Evolutionary conservation across 1,139 yeast species (phyloP).

Genomic region (Geotrichum carabidarum): DNA sequence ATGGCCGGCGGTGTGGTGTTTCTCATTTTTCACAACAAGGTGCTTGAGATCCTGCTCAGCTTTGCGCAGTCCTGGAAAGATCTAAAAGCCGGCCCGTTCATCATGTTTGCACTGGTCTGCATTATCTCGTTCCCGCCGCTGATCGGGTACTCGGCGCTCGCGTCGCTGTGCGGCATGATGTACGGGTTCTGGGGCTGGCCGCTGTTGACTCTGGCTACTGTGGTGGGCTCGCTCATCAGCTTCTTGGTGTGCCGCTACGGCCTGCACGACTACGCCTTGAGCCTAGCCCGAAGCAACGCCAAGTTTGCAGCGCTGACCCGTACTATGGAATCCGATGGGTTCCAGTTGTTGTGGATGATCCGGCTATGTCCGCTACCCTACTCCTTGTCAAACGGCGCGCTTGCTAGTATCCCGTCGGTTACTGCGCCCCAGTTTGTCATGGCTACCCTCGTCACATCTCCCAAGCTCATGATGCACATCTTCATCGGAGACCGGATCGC

Average conservation of each 20-base stretch:
- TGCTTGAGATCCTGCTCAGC: constrained; percentile 44
- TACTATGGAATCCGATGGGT: constrained; percentile 63
- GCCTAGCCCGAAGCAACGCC: constrained; percentile 48
- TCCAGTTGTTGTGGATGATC: constrained; percentile 62
- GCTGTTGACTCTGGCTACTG: constrained; percentile 61
- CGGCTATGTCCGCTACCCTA: constrained; percentile 90
- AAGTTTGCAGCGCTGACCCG: constrained; percentile 71
- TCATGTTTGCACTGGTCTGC: constrained; percentile 49
- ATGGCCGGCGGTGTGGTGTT: constrained; percentile 34
- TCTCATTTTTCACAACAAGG: constrained; percentile 46
- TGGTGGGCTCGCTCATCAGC: constrained; percentile 67
- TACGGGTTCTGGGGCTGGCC: constrained; percentile 86
- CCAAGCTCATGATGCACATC: constrained; percentile 70
- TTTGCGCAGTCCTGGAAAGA: constrained; percentile 47
- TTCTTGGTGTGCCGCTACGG: constrained; percentile 63
- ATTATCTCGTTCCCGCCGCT: constrained; percentile 77
- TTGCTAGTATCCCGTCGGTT: constrained; percentile 78
- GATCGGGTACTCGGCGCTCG: constrained; percentile 70
- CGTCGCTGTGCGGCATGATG: constrained; percentile 70
- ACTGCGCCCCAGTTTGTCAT: constrained; percentile 55
- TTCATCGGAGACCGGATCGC: constrained; percentile 78
- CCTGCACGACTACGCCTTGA: constrained; percentile 54
- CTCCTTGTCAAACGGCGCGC: constrained; percentile 85
- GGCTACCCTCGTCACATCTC: constrained; percentile 73
- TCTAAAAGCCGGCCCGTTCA: constrained; percentile 48